phyloP scores from a whole-genome alignment of 2,329 filamentous ascomycete species.

The Didymellaceae sp. region DNA sequence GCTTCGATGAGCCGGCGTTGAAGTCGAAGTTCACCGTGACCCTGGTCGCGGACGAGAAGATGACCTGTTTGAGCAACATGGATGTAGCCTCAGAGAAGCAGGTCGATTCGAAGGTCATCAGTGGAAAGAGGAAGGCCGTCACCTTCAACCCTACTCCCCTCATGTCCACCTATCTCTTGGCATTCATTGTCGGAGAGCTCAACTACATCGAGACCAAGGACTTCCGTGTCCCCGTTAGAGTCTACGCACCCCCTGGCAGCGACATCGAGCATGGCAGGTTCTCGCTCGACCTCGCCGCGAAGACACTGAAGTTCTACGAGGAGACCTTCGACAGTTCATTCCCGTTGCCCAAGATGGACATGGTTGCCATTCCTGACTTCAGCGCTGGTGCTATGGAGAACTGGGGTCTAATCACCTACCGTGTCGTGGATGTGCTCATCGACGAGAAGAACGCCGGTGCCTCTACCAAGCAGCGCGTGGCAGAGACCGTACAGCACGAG shows the following conservation, averaged over 20 bases:
- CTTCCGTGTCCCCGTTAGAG: conserved; percentile 89
- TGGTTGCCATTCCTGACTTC: conserved; percentile 95
- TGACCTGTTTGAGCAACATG: conserved; percentile 97
- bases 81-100: conserved; percentile 82
- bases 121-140: conserved; percentile 78
- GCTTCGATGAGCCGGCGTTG: conserved; percentile 93
- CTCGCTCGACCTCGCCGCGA: conserved; percentile 86
- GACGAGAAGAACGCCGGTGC: conserved; percentile 92
- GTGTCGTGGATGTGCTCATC: conserved; percentile 86
- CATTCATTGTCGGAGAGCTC: conserved; percentile 92
- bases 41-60: conserved; percentile 83
- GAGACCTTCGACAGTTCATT: conserved; percentile 89
- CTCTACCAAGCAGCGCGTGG: conserved; percentile 87
- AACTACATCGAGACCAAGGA: conserved; percentile 91
- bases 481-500: conserved; percentile 96
- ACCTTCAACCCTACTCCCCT: conserved; percentile 90
- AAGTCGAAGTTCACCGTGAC: conserved; percentile 94
- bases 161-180: conserved; percentile 96
- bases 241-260: conserved; percentile 90
- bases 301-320: conserved; percentile 92
- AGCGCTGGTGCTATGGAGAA: conserved; percentile 98
- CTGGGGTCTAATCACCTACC: conserved; percentile 95
- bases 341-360: conserved; percentile 92
- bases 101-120: conserved; percentile 67
- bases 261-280: conserved; percentile 91